Evolutionary conservation across 495 filamentous ascomycete genomes (phyloP).

Genomic region (Penicilliopsis zonata): DNA sequence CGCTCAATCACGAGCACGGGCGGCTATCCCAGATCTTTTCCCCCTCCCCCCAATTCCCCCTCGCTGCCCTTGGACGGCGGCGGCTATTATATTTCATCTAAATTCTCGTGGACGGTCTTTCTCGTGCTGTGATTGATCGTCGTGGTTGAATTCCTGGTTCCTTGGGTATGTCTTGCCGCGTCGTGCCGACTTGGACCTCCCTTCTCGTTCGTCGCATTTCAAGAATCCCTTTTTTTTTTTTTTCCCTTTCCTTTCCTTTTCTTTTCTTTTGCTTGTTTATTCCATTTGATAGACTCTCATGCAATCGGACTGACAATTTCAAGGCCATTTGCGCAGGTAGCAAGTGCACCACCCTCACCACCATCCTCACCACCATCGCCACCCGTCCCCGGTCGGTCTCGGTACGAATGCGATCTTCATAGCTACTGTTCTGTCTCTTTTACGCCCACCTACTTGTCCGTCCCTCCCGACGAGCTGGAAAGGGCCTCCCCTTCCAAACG

Average conservation of each 20-base stretch:
- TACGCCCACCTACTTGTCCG: no score
- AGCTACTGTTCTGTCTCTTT: no score
- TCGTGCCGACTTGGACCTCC: conserved; percentile 1
- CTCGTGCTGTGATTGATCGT: no score
- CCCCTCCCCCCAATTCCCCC: no score
- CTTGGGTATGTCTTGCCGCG: not conserved
- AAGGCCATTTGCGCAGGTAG: conserved; percentile 35
- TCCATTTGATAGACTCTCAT: not conserved
- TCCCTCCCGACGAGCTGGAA: no score
- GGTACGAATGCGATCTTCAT: conserved; percentile 8
- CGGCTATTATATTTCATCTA: no score
- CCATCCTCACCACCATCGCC: conserved; percentile 11
- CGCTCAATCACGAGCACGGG: conserved; percentile 7
- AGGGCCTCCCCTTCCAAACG: conserved; percentile 18
- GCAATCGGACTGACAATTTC: no score
- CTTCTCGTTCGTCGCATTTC: conserved; percentile 2
- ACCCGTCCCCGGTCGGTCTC: no score
- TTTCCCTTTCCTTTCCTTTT: not conserved
- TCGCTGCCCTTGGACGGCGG: no score
- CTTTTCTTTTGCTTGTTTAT: conserved; percentile 2
- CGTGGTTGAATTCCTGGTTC: not conserved
- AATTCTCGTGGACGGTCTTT: no score
- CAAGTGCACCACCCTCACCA: conserved; percentile 21
- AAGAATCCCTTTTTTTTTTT: conserved; percentile 1
- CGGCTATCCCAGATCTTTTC: no score